Percentiles rank a stretch among this genome's conserved stretches.
Conservation (phyloP, 306 rosid genomes). For the Hippophae rhamnoides region DNA sequence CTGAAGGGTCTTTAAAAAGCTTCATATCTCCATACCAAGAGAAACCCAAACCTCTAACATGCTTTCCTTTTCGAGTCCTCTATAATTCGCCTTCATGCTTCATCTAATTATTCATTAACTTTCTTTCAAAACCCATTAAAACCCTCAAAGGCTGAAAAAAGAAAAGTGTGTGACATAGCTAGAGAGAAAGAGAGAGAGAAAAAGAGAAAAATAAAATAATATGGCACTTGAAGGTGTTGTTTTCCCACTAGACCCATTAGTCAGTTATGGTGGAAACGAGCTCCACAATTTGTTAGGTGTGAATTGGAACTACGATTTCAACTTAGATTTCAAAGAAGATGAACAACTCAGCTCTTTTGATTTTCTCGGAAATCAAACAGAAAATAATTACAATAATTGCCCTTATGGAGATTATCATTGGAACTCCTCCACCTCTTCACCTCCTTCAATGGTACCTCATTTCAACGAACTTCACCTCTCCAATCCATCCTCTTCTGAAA, state of each 20-base stretch:
- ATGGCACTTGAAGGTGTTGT: slow-evolving; percentile 85
- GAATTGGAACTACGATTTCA: slow-evolving; percentile 21
- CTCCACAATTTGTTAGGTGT: slow-evolving; percentile 35
- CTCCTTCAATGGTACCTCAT: slow-evolving; percentile 36
- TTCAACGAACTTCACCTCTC: slow-evolving; percentile 28
- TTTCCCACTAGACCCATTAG: slow-evolving; percentile 54
- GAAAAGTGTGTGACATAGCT: neutral
- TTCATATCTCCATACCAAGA: slow-evolving; percentile 20
- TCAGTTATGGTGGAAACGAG: slow-evolving; percentile 28
- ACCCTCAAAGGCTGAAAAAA: neutral
- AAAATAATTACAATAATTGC: slow-evolving; percentile 4
- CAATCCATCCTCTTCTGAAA: slow-evolving; percentile 27
- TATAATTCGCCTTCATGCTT: neutral
- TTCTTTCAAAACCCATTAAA: neutral
- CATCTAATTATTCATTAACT: neutral
- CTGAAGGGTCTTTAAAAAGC: slow-evolving; percentile 25
- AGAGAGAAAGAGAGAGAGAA: slow-evolving; percentile 18
- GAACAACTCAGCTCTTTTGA: slow-evolving; percentile 14
- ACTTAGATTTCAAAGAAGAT: slow-evolving; percentile 10
- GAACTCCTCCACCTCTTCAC: slow-evolving; percentile 7
- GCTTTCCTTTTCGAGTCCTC: neutral
- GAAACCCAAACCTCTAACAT: slow-evolving; percentile 12
- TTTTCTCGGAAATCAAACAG: slow-evolving; percentile 49
- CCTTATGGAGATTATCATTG: slow-evolving; percentile 24
- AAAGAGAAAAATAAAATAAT: slow-evolving; percentile 2